These are phyloP conservation scores for Penicillium herquei DNA, from an alignment of 495 filamentous ascomycete species.

Conservation along the genomic window DNA sequence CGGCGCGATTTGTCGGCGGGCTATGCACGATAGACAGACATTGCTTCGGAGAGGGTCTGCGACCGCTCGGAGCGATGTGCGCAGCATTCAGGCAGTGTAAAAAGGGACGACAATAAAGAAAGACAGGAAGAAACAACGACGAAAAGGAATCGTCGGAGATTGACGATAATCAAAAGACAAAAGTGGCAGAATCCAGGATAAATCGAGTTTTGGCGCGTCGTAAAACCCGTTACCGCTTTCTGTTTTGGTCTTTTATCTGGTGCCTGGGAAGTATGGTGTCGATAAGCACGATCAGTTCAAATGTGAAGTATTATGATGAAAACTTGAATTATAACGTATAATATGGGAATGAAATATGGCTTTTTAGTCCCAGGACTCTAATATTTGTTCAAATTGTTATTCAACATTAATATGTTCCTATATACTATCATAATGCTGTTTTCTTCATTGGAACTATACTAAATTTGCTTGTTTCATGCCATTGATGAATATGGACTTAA, in stretches of 20 bases:
- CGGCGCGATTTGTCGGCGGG: slow-evolving; percentile 22
- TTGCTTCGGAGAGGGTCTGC: slow-evolving; percentile 38
- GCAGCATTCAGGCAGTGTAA: slow-evolving; percentile 36
- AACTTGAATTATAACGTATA: no score
- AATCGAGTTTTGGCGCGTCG: neutral
- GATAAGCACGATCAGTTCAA: no score
- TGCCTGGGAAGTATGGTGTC: neutral
- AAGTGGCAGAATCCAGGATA: neutral
- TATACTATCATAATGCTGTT: no score
- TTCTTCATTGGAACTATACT: no score
- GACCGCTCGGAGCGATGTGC: slow-evolving; percentile 39
- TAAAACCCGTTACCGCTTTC: neutral
- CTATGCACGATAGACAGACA: slow-evolving; percentile 40
- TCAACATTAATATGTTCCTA: no score
- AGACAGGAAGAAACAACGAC: neutral
- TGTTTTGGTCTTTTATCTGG: neutral
- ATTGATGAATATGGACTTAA: no score
- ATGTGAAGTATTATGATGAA: no score
- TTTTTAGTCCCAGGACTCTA: no score
- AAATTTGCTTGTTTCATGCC: no score
- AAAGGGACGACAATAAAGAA: neutral
- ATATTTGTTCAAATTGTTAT: no score
- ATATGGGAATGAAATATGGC: no score
- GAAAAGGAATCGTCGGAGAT: neutral
- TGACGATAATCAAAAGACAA: neutral